A percentile compares a stretch with the other conserved stretches of the same genome.
These are phyloP conservation scores for Ophiocytium majus DNA, from an alignment of 352 stramenopile species.

Conservation along the genomic window DNA sequence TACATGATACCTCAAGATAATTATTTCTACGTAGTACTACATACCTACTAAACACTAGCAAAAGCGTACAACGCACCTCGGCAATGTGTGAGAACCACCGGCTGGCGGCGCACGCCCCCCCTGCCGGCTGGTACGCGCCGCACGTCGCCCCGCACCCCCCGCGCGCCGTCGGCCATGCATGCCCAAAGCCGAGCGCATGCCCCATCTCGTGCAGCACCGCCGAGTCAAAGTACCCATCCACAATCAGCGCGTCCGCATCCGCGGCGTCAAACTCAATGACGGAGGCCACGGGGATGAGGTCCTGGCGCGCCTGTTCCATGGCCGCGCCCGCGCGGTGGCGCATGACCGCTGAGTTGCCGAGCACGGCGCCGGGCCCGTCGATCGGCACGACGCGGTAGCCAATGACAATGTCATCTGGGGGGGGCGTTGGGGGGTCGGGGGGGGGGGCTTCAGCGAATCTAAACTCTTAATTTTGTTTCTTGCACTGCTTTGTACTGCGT, in stretches of 20 bases:
- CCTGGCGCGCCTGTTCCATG: background rate
- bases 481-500: too few relatives aligned
- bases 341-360: background rate
- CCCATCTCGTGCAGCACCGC: slow-evolving; percentile 18
- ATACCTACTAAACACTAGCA: too few relatives aligned
- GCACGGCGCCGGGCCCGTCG: background rate
- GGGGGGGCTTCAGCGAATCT: too few relatives aligned
- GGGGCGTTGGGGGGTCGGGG: too few relatives aligned
- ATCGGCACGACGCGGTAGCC: background rate
- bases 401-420: slow-evolving; percentile 17
- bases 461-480: too few relatives aligned
- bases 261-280: slow-evolving; percentile 5
- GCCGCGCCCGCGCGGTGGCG: background rate
- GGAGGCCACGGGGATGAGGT: background rate
- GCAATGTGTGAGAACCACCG: too few relatives aligned
- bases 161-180: background rate
- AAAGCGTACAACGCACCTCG: too few relatives aligned
- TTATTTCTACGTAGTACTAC: too few relatives aligned
- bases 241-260: background rate
- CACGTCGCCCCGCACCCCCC: background rate
- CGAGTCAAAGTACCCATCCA: background rate
- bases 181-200: background rate
- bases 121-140: background rate
- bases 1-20: too few relatives aligned
- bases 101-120: too few relatives aligned